Base-by-base conservation (phyloP, 2,329 filamentous ascomycete species). In the Purpureocillium lavendulum region DNA sequence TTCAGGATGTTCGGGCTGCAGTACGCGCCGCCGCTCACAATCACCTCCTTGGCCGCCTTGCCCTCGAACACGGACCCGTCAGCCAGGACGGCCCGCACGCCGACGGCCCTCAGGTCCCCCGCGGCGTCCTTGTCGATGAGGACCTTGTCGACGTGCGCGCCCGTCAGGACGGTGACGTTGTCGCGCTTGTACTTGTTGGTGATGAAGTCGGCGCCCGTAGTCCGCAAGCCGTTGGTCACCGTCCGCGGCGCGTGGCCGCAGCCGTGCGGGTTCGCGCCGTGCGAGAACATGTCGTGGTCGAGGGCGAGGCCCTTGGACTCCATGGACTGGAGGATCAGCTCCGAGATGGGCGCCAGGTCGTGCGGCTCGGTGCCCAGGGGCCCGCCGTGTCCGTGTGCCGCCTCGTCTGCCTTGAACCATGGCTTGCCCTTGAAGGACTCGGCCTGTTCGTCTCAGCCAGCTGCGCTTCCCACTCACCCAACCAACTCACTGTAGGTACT, bases 221-320 rank as follows among this genome's bases (percentile, higher is more conserved):
- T 70, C 16, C 75, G 63, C 14, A 69, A 54, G 0, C 74, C 75
- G 38, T 71, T 61, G 39, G 69, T 62, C 2, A 73, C 70, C 3
- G 72, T 75, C 44, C 73, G 60, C 11, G 69, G 62, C 1, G 57
- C 70, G 52, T 78, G 73, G 3, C 75, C 74, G 46, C 73, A 77
- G 1, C 73, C 74, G 38, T 75, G 67, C 1, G 72, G 55, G 15
- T 65, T 66, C 24, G 69, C 61, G 56, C 40, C 78, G 44, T 40
- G 54, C 1, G 68, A 67, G 49, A 80, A 80, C 71, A 80, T 77
- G 45, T 81, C 76, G 14, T 65, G 62, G 31, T 74, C 65, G n/a
- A 75, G 59, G 0, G 70, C 66, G 1, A 80, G 53, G 4, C 75
- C 75, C 43, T 70, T 58, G 2, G 69, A 71, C 8, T 72, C 56